phyloP scores from a whole-genome alignment of 2,329 filamentous ascomycete genomes.

The Helotiales sp. region DNA sequence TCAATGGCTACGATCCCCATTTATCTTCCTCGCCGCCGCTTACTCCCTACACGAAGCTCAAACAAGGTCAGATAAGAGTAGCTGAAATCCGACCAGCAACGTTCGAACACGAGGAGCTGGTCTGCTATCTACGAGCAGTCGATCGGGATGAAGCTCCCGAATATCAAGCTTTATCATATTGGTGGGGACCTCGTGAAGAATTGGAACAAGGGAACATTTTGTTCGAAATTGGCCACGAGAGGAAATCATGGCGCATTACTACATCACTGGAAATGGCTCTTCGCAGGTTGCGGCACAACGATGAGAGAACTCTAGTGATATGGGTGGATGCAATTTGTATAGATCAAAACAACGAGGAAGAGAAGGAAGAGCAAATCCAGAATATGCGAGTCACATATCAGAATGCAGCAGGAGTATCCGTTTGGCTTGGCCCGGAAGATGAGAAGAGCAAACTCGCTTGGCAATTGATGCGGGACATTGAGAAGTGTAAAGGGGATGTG shows the following conservation, averaged over 20 bases:
- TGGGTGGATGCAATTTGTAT: not conserved
- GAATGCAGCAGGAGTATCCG: not conserved
- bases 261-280: slow-evolving; percentile 10
- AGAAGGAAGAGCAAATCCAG: not conserved
- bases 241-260: not conserved
- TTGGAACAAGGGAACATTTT: not conserved
- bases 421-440: not conserved
- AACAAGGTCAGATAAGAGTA: slow-evolving; percentile 10
- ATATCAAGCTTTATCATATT: slow-evolving; percentile 16
- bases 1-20: no score
- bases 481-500: not conserved
- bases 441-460: not conserved
- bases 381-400: not conserved
- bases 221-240: slow-evolving; percentile 1
- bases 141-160: not conserved
- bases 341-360: not conserved
- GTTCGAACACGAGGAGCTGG: not conserved
- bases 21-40: not conserved
- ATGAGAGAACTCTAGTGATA: not conserved
- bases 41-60: not conserved
- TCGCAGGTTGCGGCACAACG: slow-evolving; percentile 4
- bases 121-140: slow-evolving; percentile 1
- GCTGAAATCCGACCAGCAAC: slow-evolving; percentile 4
- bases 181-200: slow-evolving; percentile 2
- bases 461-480: not conserved